Percentiles rank a stretch among this genome's conserved stretches.
These are phyloP conservation scores for Dioscorea cayenensis DNA, from an alignment of 116 monocot genomes.

Conservation along the genomic window DNA sequence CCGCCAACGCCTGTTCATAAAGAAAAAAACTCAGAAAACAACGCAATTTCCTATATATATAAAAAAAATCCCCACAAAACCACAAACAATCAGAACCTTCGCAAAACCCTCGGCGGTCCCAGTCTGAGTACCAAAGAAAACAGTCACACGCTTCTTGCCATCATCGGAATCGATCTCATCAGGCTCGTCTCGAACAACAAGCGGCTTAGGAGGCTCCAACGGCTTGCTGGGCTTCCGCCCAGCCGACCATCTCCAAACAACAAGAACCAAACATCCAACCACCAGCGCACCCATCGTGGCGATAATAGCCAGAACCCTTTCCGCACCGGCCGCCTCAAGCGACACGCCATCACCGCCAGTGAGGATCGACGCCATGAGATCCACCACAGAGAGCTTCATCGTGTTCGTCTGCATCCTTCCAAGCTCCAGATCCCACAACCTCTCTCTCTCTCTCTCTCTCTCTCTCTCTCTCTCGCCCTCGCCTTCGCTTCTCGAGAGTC, in stretches of 20 bases:
- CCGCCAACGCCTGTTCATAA: slow-evolving; percentile 19
- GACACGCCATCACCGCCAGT: slow-evolving; percentile 28
- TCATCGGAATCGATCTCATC: slow-evolving; percentile 64
- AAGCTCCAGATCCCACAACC: no score
- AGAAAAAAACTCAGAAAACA: background rate
- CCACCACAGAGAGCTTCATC: slow-evolving; percentile 26
- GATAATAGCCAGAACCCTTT: slow-evolving; percentile 13
- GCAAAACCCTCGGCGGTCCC: slow-evolving; percentile 96
- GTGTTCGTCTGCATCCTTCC: slow-evolving; percentile 8
- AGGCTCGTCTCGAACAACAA: slow-evolving; percentile 20
- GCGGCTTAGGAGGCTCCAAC: slow-evolving; percentile 28
- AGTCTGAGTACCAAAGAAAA: slow-evolving; percentile 94
- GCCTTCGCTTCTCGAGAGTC: background rate
- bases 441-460: slow-evolving; percentile 13
- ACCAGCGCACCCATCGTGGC: slow-evolving; percentile 23
- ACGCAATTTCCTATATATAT: background rate
- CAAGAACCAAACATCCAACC: slow-evolving; percentile 26
- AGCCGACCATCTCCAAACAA: slow-evolving; percentile 27
- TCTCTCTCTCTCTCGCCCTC: background rate
- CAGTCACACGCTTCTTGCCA: slow-evolving; percentile 63
- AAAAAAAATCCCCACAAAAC: background rate
- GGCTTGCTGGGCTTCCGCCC: slow-evolving; percentile 15
- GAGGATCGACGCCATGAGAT: slow-evolving; percentile 35
- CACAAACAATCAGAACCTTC: slow-evolving; percentile 32
- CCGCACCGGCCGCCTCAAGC: slow-evolving; percentile 3